Conservation (phyloP, 164 flowering plant genomes). For the Stephania cephalantha region DNA sequence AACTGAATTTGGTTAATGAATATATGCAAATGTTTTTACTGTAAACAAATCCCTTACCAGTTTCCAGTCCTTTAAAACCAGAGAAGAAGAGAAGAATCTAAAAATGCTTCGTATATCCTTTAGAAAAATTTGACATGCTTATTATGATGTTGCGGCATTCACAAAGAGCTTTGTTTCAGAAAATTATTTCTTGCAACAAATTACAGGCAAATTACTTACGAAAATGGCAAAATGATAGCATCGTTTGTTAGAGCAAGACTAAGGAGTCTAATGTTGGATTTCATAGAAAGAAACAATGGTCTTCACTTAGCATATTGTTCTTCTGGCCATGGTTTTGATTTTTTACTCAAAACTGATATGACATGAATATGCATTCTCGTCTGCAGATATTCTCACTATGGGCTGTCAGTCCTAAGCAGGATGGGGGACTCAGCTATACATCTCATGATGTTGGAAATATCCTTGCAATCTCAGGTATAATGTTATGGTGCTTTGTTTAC, state of each 20-base stretch:
- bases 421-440: conserved; percentile 64
- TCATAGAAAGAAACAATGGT: neutral
- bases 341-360: neutral
- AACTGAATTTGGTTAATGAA: too few species aligned
- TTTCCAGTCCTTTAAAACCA: too few species aligned
- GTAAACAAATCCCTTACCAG: too few species aligned
- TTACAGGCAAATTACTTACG: neutral
- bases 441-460: conserved; percentile 59
- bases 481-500: too few species aligned
- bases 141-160: too few species aligned
- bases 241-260: too few species aligned
- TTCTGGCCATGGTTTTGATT: neutral
- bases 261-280: too few species aligned
- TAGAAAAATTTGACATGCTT: too few species aligned
- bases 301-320: neutral
- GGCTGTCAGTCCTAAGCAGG: conserved; percentile 48
- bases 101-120: neutral
- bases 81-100: too few species aligned
- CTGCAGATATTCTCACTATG: conserved; percentile 40
- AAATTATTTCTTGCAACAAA: neutral
- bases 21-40: too few species aligned
- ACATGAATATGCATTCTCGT: neutral
- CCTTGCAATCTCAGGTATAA: conserved; percentile 55
- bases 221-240: neutral
- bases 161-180: neutral